Percentiles rank a stretch among this genome's conserved stretches.
These are phyloP conservation scores for Fusarium temperatum DNA, from an alignment of 2,329 filamentous ascomycete species.

Conservation along the genomic window DNA sequence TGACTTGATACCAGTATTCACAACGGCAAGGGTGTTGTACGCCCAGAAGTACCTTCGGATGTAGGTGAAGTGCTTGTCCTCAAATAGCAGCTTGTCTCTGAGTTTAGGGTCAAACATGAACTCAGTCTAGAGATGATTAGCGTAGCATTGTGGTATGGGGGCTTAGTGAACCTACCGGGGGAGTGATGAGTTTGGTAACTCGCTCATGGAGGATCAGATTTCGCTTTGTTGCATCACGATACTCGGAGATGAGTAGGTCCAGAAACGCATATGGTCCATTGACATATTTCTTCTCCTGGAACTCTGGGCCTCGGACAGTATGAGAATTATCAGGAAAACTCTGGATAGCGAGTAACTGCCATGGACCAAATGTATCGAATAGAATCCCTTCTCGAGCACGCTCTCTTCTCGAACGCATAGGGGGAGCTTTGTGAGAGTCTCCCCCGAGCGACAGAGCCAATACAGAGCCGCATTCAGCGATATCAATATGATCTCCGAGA, in stretches of 20 bases:
- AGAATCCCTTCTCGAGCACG: slow-evolving; percentile 61
- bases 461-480: slow-evolving; percentile 67
- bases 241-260: slow-evolving; percentile 66
- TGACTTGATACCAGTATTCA: slow-evolving; percentile 67
- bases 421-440: slow-evolving; percentile 57
- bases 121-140: slow-evolving; percentile 48
- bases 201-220: slow-evolving; percentile 65
- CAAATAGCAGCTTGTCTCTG: slow-evolving; percentile 67
- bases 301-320: slow-evolving; percentile 64
- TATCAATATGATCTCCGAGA: slow-evolving; percentile 62
- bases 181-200: slow-evolving; percentile 68
- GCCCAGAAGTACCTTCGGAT: slow-evolving; percentile 71
- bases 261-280: slow-evolving; percentile 71
- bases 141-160: too few species aligned
- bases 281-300: slow-evolving; percentile 61
- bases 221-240: slow-evolving; percentile 66
- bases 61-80: slow-evolving; percentile 69
- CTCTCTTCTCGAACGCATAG: slow-evolving; percentile 59
- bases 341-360: slow-evolving; percentile 67
- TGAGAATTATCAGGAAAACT: slow-evolving; percentile 68
- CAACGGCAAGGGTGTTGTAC: slow-evolving; percentile 67
- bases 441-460: slow-evolving; percentile 67
- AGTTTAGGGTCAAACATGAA: slow-evolving; percentile 68
- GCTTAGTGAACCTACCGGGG: background rate
- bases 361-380: slow-evolving; percentile 67